Base-by-base conservation (phyloP, 768 basidiomycete genomes). In the Naganishia friedmannii region DNA sequence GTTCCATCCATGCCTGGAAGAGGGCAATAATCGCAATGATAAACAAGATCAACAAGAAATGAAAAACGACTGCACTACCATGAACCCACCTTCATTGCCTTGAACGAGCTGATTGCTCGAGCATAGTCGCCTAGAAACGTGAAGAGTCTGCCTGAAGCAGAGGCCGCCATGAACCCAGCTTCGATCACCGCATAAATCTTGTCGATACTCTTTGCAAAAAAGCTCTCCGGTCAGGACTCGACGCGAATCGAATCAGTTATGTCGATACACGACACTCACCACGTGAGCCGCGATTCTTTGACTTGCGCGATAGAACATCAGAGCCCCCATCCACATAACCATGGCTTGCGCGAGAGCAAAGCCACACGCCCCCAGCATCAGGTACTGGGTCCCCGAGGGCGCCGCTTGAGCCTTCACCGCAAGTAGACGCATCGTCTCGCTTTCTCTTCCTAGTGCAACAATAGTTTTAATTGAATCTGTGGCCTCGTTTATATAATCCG, bases 241-340 rank as follows among this genome's bases (percentile, higher is more conserved):
- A 37, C 34, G 12, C 34, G 34, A 4, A 5, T 37, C 12, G 34
- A 4, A 5, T 37, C 12, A 12, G 34, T 4, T 37, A 12, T 2
- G 56, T 37, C 6, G 4, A 37, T 37, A 37, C 12, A 37, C n/a
- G n/a, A n/a, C 34, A 55, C 76, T 73, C 39, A 75, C 71, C 21
- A 55, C 13, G 26, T 60, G 68, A 32, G 45, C 37, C 0, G 72
- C 68, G 21, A 75, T 28, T 53, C 70, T 66, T 45, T 32, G 58
- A 0, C 70, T 70, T 15, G 74, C 74, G 73, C 74, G 76, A 19
- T 53, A 78, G 58, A 75, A 75, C 39, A 76, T 73, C 54, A 78
- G 53, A 13, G 70, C 75, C 1, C 70, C 74, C 46, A 76, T 73
- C 32, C 74, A 53, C 12, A 74, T 48, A 1, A 73, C 21, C 29